Evolutionary conservation across 2,329 filamentous ascomycete species (phyloP).

Genomic region (Dactylellina sp.): DNA sequence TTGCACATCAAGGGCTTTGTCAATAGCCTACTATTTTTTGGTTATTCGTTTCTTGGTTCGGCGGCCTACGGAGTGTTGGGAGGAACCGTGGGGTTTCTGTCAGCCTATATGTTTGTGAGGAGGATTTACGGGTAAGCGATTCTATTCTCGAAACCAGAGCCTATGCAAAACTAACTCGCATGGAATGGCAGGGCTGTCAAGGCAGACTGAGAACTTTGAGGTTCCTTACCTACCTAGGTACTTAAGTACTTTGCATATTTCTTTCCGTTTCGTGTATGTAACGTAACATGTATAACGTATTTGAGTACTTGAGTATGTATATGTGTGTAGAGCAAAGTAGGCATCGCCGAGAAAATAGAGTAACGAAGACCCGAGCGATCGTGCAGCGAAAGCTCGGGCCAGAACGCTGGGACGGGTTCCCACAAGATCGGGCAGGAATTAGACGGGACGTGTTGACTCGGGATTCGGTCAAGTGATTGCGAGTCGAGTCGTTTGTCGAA

Average conservation of each 20-base stretch:
- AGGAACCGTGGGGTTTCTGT: constrained; percentile 85
- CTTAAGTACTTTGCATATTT: no score
- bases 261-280: no score
- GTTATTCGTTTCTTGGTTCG: constrained; percentile 84
- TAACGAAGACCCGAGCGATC: no score
- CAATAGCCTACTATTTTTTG: constrained; percentile 84
- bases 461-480: constrained; percentile 54
- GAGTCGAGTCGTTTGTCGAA: neutral
- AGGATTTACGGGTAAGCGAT: constrained; percentile 79
- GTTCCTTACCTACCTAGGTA: no score
- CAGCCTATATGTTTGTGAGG: constrained; percentile 84
- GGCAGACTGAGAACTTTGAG: constrained; percentile 66
- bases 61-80: constrained; percentile 82
- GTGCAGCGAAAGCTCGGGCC: neutral
- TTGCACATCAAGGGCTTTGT: constrained; percentile 84
- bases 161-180: neutral
- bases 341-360: no score
- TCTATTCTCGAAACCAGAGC: neutral
- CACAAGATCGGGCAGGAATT: neutral
- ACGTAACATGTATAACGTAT: no score
- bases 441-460: constrained; percentile 47
- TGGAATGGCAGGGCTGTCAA: constrained; percentile 67
- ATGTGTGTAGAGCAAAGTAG: no score
- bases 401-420: neutral
- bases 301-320: neutral